A percentile compares a stretch with the other conserved stretches of the same genome.
phyloP scores from a whole-genome alignment of 2,329 filamentous ascomycete genomes.

The Metarhizium sp. region DNA sequence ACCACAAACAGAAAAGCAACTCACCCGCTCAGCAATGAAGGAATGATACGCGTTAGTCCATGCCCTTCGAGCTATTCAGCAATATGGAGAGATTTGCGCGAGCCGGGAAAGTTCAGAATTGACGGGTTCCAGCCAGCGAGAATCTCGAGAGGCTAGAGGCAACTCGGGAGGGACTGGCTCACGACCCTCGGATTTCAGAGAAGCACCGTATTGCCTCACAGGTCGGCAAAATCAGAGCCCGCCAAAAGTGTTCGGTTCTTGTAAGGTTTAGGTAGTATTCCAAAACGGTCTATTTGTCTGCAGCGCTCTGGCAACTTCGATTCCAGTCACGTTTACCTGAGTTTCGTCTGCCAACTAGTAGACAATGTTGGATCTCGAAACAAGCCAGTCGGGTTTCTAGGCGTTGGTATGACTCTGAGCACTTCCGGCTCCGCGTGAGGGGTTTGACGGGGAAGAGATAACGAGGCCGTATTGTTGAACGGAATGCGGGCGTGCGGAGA shows the following conservation, averaged over 20 bases:
- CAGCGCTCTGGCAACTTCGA: neutral
- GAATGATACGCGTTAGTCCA: neutral
- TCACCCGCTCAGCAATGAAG: no score
- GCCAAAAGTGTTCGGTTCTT: neutral
- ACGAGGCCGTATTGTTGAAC: slow-evolving; percentile 2
- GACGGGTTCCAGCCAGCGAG: neutral
- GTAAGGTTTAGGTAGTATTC: neutral
- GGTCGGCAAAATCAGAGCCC: neutral
- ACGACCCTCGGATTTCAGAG: neutral
- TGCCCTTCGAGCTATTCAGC: neutral
- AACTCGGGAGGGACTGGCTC: neutral
- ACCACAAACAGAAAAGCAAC: no score
- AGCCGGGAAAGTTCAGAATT: neutral
- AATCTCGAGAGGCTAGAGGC: neutral
- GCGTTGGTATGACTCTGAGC: neutral
- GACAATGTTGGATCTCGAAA: neutral
- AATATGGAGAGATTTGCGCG: neutral
- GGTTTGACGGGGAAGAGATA: neutral
- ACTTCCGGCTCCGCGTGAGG: neutral
- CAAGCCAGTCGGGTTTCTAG: neutral
- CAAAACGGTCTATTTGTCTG: neutral
- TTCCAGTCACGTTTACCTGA: neutral
- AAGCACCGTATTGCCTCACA: neutral
- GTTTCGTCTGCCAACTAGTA: neutral
- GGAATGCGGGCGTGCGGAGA: slow-evolving; percentile 5